A percentile compares a stretch with the other conserved stretches of the same genome.
These are phyloP conservation scores for Chalciporus pseudorubinellus DNA, from an alignment of 768 basidiomycete genomes.

Conservation along the genomic window DNA sequence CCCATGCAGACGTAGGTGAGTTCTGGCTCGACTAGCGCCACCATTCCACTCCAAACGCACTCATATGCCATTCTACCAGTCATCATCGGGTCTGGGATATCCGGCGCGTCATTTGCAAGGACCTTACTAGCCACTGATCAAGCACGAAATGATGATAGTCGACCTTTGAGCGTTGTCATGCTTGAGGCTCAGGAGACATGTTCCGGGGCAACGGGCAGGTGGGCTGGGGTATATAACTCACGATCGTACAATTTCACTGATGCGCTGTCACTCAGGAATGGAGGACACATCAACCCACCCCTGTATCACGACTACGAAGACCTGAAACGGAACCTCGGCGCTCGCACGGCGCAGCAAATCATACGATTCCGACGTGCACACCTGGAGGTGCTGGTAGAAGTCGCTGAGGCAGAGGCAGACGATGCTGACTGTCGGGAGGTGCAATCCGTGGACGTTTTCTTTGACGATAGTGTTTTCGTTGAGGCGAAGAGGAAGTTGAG, in stretches of 20 bases:
- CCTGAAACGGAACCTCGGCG: slow-evolving; percentile 39
- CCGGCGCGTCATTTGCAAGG: slow-evolving; percentile 43
- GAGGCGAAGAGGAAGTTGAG: slow-evolving; percentile 44
- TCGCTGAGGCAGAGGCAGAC: slow-evolving; percentile 30
- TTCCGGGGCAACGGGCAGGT: slow-evolving; percentile 54
- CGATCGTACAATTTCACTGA: background rate
- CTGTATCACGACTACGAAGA: slow-evolving; percentile 45
- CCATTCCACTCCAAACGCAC: background rate
- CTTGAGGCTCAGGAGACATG: slow-evolving; percentile 62
- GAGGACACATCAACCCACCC: slow-evolving; percentile 50
- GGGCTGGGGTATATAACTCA: slow-evolving; percentile 10
- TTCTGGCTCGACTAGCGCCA: no score
- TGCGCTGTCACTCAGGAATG: slow-evolving; percentile 37
- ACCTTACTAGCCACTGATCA: slow-evolving; percentile 34
- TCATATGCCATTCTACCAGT: slow-evolving; percentile 23
- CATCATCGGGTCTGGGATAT: slow-evolving; percentile 56
- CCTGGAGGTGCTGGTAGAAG: slow-evolving; percentile 27
- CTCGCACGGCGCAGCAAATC: slow-evolving; percentile 37
- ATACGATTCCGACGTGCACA: slow-evolving; percentile 42
- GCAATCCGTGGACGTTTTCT: slow-evolving; percentile 35
- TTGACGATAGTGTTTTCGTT: slow-evolving; percentile 29
- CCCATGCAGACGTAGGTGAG: background rate
- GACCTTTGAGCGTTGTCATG: slow-evolving; percentile 43
- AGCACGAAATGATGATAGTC: slow-evolving; percentile 13
- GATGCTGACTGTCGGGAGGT: slow-evolving; percentile 32